These are phyloP conservation scores for Xylaria longipes DNA, from an alignment of 495 filamentous ascomycete genomes.

Conservation along the genomic window DNA sequence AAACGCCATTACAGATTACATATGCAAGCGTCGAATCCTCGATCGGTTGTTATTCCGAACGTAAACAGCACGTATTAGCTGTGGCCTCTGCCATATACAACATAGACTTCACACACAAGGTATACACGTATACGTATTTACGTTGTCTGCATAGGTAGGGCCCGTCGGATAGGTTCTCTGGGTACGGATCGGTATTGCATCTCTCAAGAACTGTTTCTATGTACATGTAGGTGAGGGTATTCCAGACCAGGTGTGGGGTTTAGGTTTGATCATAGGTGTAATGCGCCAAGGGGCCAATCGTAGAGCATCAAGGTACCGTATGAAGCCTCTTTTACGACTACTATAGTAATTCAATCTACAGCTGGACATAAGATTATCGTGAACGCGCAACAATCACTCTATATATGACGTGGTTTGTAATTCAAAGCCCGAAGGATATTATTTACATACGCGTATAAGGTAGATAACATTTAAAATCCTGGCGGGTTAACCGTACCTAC, in stretches of 20 bases:
- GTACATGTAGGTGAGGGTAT: not conserved
- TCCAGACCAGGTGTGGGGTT: not conserved
- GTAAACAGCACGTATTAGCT: not conserved
- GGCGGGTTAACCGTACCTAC: not conserved
- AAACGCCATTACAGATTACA: not conserved
- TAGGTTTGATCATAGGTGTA: not conserved
- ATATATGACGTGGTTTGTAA: not conserved
- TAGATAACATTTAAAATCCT: not conserved
- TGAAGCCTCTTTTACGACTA: not conserved
- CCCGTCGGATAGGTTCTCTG: not conserved
- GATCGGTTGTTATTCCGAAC: not conserved
- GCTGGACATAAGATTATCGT: not conserved
- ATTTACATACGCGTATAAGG: not conserved
- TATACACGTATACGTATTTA: not conserved
- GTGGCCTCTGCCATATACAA: not conserved
- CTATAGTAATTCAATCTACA: not conserved
- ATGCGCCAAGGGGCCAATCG: not conserved
- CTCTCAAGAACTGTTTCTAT: not conserved
- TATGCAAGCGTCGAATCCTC: not conserved
- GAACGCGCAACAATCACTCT: not conserved
- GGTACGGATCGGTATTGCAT: slow-evolving; percentile 3
- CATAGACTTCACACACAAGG: not conserved
- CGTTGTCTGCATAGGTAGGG: not conserved
- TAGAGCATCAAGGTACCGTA: not conserved
- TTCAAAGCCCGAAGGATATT: not conserved